Percentiles rank a stretch among this genome's conserved stretches.
Conservation (phyloP, 2,329 filamentous ascomycete species). For the Epichloe sibirici region DNA sequence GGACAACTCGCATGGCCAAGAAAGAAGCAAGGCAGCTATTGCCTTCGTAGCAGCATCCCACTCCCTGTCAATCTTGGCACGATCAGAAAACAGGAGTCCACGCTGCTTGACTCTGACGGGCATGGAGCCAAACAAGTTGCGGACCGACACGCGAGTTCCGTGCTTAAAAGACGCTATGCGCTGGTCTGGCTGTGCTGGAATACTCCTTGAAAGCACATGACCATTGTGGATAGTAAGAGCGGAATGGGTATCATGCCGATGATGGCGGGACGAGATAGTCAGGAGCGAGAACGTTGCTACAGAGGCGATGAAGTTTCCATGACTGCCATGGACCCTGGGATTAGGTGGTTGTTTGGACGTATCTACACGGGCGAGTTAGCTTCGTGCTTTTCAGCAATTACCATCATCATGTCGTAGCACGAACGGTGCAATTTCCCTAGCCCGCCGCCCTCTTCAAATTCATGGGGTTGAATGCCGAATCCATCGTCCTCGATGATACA, state of each 20-base stretch:
- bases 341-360: slow-evolving; percentile 58
- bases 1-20: slow-evolving; percentile 47
- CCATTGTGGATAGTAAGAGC: slow-evolving; percentile 60
- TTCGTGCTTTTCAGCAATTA: neutral
- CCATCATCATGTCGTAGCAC: slow-evolving; percentile 15
- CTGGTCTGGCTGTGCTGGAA: slow-evolving; percentile 47
- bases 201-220: slow-evolving; percentile 48
- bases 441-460: slow-evolving; percentile 60
- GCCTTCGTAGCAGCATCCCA: slow-evolving; percentile 52
- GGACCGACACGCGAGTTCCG: slow-evolving; percentile 66
- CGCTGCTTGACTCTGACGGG: slow-evolving; percentile 82
- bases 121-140: slow-evolving; percentile 80
- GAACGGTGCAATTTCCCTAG: slow-evolving; percentile 63
- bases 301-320: slow-evolving; percentile 67
- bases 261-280: slow-evolving; percentile 61
- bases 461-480: slow-evolving; percentile 56
- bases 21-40: slow-evolving; percentile 54
- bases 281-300: slow-evolving; percentile 66
- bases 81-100: slow-evolving; percentile 38
- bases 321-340: slow-evolving; percentile 45
- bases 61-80: slow-evolving; percentile 41
- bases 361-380: slow-evolving; percentile 33
- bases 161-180: slow-evolving; percentile 42
- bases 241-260: slow-evolving; percentile 46
- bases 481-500: slow-evolving; percentile 82